Evolutionary conservation across 345 rosid species (phyloP), one percentile per base, ranked within the genome.

Genomic region (Eutrema yunnanense): DNA sequence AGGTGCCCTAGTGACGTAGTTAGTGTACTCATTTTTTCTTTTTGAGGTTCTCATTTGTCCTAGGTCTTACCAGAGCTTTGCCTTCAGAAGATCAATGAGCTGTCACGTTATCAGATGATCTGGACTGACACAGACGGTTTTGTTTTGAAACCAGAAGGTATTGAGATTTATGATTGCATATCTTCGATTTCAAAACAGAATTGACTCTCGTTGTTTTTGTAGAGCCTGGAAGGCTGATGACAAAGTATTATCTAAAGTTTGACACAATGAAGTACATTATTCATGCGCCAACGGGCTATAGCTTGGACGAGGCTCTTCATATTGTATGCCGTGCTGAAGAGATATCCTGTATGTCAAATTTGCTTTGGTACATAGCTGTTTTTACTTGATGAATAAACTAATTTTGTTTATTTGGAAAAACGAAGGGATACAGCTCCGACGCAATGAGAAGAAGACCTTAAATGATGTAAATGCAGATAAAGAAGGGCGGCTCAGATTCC

Each of bases 151-250:
- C 96, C 99, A 67, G 84, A 83, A 79, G 99, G 99, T 95, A 89
- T 33, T 53, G 60, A 55, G 69, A 48, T 65, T 22, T 14, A 26
- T 52, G 51, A 8, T 27, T 67, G 13, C 62, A 32, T 67, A 63
- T 73, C 47, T 66, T 48, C 26, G 29, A 5, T 57, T 61, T 63
- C 50, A n/a, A 37, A 27, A 53, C 43, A 56, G 59, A 64, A 43
- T 61, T 49, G 26, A 64, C 55, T 48, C 33, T 40, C 16, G 3
- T 14, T 75, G 32, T 62, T 33, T 55, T 53, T 67, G 53, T 67
- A 95, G 97, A 92, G 82, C 97, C 97, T 48, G 96, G 99, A 80
- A 84, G 84, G 66, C 82, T 95, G 88, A 95, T 95, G 99, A 92
- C 97, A 78, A 89, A 88, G 85, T 95, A 95, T 79, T 92, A 95